These are phyloP conservation scores for Lentinula detonsa DNA, from an alignment of 768 basidiomycete species.

Conservation along the genomic window DNA sequence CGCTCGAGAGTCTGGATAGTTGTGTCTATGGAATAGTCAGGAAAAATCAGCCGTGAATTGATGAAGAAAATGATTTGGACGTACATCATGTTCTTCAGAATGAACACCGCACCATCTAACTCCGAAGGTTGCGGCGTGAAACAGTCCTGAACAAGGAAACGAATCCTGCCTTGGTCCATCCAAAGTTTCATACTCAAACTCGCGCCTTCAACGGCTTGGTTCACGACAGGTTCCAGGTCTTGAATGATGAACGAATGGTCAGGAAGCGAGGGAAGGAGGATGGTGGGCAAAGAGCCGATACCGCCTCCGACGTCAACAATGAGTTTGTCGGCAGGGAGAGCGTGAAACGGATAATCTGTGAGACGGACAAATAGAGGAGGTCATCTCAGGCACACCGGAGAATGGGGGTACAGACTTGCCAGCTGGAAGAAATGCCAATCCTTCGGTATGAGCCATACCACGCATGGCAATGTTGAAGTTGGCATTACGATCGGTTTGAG, in stretches of 20 bases:
- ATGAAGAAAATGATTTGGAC: neutral
- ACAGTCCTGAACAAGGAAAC: slow-evolving; percentile 7
- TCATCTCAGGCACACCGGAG: too few species aligned
- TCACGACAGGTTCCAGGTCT: slow-evolving; percentile 6
- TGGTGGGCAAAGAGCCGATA: slow-evolving; percentile 4
- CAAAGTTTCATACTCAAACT: neutral
- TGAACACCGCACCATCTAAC: slow-evolving; percentile 4
- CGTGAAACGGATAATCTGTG: slow-evolving; percentile 6
- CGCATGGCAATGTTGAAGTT: slow-evolving; percentile 9
- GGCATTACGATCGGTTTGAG: neutral
- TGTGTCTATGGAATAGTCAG: slow-evolving; percentile 5
- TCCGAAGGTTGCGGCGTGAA: slow-evolving; percentile 6
- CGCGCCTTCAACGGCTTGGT: neutral
- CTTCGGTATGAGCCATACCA: slow-evolving; percentile 8
- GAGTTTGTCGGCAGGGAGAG: neutral
- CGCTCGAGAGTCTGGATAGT: slow-evolving; percentile 8
- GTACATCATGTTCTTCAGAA: slow-evolving; percentile 8
- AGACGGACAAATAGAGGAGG: neutral
- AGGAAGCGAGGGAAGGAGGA: slow-evolving; percentile 4
- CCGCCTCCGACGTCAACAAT: slow-evolving; percentile 10
- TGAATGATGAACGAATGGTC: slow-evolving; percentile 6
- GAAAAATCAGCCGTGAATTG: neutral
- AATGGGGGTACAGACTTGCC: neutral
- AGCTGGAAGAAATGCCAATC: slow-evolving; percentile 4
- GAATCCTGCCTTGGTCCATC: slow-evolving; percentile 4